These are phyloP conservation scores for Coprinopsis marcescibilis DNA, from an alignment of 768 basidiomycete genomes.

Conservation along the genomic window DNA sequence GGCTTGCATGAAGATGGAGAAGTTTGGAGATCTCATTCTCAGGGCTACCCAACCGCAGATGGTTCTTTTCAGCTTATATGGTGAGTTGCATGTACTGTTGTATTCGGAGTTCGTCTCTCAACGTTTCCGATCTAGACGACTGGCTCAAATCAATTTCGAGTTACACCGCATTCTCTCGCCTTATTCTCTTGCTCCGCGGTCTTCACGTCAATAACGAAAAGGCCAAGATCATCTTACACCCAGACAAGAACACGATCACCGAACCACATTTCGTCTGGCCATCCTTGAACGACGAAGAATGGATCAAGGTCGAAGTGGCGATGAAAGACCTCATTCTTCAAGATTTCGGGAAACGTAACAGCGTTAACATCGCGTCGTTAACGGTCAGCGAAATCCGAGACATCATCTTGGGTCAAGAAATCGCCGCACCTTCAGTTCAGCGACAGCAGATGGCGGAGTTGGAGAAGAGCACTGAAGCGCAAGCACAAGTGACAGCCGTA, in stretches of 20 bases:
- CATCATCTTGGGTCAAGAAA: conserved; percentile 98
- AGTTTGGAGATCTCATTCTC: conserved; percentile 96
- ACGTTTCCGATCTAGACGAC: conserved; percentile 58
- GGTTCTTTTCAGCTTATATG: conserved; percentile 97
- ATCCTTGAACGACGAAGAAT: conserved; percentile 86
- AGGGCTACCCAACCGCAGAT: conserved; percentile 98
- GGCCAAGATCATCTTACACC: conserved; percentile 96
- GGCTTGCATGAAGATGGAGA: conserved; percentile 99
- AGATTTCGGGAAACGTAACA: conserved; percentile 99
- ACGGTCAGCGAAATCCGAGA: conserved; percentile 96
- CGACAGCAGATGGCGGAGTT: conserved; percentile 99
- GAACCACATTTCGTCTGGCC: conserved; percentile 99
- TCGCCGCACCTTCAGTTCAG: conserved; percentile 90
- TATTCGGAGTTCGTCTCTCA: neutral
- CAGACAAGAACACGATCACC: conserved; percentile 94
- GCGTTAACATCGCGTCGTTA: conserved; percentile 95
- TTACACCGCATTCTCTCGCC: conserved; percentile 97
- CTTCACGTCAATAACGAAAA: conserved; percentile 99
- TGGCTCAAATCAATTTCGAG: conserved; percentile 99
- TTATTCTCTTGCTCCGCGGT: conserved; percentile 94
- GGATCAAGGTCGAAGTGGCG: conserved; percentile 99
- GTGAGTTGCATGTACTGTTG: conserved; percentile 28
- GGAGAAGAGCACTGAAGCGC: conserved; percentile 94
- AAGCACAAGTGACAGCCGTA: conserved; percentile 90
- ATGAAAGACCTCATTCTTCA: conserved; percentile 94